Evolutionary conservation across 2,329 filamentous ascomycete genomes (phyloP).

Genomic region (Xylaria sp.): DNA sequence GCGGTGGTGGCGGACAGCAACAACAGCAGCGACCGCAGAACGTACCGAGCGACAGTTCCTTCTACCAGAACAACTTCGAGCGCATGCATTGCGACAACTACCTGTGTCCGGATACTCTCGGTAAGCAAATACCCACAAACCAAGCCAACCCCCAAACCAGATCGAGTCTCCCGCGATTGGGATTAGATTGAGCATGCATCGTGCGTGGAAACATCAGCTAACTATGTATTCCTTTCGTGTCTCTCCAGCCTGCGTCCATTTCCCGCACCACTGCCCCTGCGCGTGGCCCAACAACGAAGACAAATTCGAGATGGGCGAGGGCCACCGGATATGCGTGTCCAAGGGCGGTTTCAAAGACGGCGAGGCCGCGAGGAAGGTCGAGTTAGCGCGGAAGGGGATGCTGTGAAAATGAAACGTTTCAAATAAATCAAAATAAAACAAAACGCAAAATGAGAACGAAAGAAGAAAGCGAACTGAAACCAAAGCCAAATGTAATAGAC

Average conservation of each 20-base stretch:
- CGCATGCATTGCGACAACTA: constrained; percentile 91
- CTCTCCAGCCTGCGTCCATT: constrained; percentile 81
- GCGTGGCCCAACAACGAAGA: constrained; percentile 80
- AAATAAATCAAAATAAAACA: neutral
- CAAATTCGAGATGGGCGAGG: constrained; percentile 79
- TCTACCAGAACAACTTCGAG: constrained; percentile 66
- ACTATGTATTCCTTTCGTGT: neutral
- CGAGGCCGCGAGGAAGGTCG: constrained; percentile 79
- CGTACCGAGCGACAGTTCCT: constrained; percentile 82
- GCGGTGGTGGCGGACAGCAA: constrained; percentile 65
- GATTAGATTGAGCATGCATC: no score
- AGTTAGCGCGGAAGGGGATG: constrained; percentile 82
- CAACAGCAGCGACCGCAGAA: constrained; percentile 76
- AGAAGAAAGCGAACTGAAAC: no score
- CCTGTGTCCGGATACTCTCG: constrained; percentile 90
- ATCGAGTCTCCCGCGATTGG: no score
- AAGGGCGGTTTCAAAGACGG: constrained; percentile 79
- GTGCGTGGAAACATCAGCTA: constrained; percentile 2
- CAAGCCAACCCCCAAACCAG: no score
- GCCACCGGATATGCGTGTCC: constrained; percentile 77
- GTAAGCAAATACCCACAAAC: constrained; percentile 43
- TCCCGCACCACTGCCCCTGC: constrained; percentile 97
- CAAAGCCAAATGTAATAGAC: no score
- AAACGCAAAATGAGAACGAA: no score
- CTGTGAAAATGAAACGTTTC: constrained; percentile 62